Conservation (phyloP, 2,329 filamentous ascomycete species). For the Ceratocystis alfenasii region DNA sequence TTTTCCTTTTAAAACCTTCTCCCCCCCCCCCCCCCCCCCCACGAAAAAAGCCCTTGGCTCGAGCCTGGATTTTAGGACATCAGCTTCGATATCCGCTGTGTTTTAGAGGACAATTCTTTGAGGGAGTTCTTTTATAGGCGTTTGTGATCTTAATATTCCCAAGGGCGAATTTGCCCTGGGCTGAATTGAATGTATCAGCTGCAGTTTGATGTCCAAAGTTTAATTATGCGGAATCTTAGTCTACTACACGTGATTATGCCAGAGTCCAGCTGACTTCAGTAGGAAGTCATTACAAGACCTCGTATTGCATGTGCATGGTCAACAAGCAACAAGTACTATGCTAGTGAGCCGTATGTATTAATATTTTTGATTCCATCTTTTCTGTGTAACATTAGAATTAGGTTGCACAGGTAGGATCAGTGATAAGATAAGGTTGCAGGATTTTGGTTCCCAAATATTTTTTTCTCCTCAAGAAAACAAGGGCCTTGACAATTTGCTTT, state of each 20-base stretch:
- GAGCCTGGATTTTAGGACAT: slow-evolving; percentile 5
- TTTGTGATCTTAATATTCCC: slow-evolving; percentile 6
- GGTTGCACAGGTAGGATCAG: not conserved
- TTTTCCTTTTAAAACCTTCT: too few relatives aligned
- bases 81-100: slow-evolving; percentile 1
- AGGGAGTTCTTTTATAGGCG: not conserved
- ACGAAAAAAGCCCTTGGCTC: too few relatives aligned
- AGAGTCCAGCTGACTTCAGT: too few relatives aligned
- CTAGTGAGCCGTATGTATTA: not conserved
- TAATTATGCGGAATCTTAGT: too few relatives aligned
- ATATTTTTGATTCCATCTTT: not conserved
- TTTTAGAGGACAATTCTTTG: not conserved
- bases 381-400: not conserved
- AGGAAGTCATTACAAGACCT: not conserved
- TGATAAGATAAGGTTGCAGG: slow-evolving; percentile 4
- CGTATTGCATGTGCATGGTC: not conserved
- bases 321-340: not conserved
- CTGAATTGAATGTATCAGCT: slow-evolving; percentile 2
- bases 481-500: not conserved
- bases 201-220: not conserved
- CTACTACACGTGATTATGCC: too few relatives aligned
- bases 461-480: not conserved
- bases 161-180: not conserved
- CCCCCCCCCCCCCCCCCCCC: too few relatives aligned
- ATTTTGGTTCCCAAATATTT: not conserved